These are phyloP conservation scores for Trifolium fragiferum DNA, from an alignment of 306 rosid species.

Conservation along the genomic window DNA sequence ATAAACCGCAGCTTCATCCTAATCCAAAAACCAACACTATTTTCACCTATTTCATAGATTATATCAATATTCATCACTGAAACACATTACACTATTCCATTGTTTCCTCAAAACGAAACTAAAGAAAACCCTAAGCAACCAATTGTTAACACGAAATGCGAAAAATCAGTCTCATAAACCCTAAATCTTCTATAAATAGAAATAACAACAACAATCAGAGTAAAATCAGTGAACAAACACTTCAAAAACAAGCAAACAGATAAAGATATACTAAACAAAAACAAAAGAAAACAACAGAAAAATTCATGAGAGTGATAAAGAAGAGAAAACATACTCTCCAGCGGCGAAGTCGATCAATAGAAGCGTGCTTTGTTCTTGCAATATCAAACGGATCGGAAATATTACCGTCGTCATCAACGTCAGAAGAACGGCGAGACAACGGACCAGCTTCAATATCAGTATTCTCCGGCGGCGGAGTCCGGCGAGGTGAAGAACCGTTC, in stretches of 20 bases:
- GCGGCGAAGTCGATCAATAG: slow-evolving; percentile 80
- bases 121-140: slow-evolving; percentile 3
- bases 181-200: slow-evolving; percentile 24
- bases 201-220: background rate
- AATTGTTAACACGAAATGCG: background rate
- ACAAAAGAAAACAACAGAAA: background rate
- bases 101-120: background rate
- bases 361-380: slow-evolving; percentile 76
- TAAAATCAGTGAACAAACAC: background rate
- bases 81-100: slow-evolving; percentile 27
- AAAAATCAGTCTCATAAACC: slow-evolving; percentile 20
- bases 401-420: slow-evolving; percentile 52
- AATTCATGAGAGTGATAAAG: background rate
- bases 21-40: background rate
- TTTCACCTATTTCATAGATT: background rate
- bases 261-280: background rate
- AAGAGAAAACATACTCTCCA: slow-evolving; percentile 79
- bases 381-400: slow-evolving; percentile 63
- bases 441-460: slow-evolving; percentile 71
- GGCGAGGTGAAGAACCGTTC: slow-evolving; percentile 59
- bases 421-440: slow-evolving; percentile 40
- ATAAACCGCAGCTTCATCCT: too few relatives aligned
- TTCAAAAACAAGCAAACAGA: background rate
- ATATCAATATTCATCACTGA: background rate
- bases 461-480: background rate